Percentiles rank a stretch among this genome's conserved stretches.
phyloP scores from a whole-genome alignment of 2,329 filamentous ascomycete species.

The Myriosclerotinia duriaeana region DNA sequence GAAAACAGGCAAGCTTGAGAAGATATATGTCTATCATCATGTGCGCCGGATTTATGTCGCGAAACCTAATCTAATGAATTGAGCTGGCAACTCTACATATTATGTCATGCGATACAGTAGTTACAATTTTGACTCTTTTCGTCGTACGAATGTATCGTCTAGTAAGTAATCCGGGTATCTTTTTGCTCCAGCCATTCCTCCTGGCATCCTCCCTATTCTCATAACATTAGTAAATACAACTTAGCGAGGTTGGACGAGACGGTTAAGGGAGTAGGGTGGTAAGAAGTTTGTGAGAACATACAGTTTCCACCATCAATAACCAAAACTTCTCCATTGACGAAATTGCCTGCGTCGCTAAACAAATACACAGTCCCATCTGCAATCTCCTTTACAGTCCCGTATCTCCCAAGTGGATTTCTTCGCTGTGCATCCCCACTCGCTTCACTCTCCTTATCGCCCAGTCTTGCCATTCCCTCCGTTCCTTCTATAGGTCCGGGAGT shows the following conservation, averaged over 20 bases:
- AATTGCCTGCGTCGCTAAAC: conserved; percentile 82
- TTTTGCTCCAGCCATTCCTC: conserved; percentile 27
- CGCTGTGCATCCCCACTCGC: conserved; percentile 37
- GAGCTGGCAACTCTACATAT: not conserved
- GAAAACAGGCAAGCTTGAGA: not conserved
- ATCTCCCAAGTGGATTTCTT: conserved; percentile 69
- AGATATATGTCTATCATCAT: conserved; percentile 1
- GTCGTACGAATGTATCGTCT: conserved; percentile 30
- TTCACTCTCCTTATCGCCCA: conserved; percentile 43
- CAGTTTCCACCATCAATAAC: conserved; percentile 62
- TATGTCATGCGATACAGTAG: not conserved
- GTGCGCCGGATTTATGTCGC: not conserved
- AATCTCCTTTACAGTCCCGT: conserved; percentile 81
- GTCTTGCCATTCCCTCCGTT: conserved; percentile 76
- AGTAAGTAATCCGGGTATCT: conserved; percentile 39
- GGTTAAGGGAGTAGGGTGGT: not conserved
- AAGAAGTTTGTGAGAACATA: not conserved
- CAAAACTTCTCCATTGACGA: conserved; percentile 78
- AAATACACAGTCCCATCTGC: conserved; percentile 89
- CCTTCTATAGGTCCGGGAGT: conserved; percentile 75
- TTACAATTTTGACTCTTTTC: conserved; percentile 22
- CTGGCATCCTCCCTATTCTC: conserved; percentile 30
- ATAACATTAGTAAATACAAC: not conserved
- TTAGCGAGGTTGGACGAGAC: not conserved
- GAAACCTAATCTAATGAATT: not conserved